Evolutionary conservation across 2,329 filamentous ascomycete species (phyloP).

Genomic region (Trichocomaceae sp.): DNA sequence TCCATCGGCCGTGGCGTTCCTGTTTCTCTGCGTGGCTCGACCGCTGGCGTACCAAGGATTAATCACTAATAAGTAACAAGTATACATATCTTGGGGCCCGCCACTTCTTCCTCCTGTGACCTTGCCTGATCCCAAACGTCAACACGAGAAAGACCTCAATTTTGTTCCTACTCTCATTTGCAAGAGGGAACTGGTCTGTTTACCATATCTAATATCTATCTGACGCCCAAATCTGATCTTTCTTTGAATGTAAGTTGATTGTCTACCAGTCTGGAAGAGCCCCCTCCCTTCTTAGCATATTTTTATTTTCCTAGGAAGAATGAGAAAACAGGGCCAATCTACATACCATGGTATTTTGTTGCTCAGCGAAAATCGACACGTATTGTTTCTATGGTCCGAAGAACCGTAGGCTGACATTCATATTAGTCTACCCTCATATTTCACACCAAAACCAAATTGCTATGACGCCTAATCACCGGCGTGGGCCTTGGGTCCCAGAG

Average conservation of each 20-base stretch:
- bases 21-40: conserved; percentile 1
- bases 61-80: background rate
- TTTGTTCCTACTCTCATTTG: background rate
- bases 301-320: background rate
- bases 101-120: background rate
- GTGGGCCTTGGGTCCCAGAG: conserved; percentile 75
- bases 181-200: background rate
- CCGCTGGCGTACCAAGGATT: background rate
- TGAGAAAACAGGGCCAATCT: background rate
- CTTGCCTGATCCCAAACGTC: background rate
- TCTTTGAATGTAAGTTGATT: background rate
- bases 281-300: background rate
- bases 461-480: conserved; percentile 52
- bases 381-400: background rate
- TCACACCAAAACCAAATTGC: conserved; percentile 1
- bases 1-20: conserved; percentile 9
- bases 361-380: background rate
- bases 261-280: background rate
- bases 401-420: background rate
- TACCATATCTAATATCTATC: background rate
- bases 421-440: background rate
- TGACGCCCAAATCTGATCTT: background rate
- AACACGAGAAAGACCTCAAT: background rate
- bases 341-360: background rate
- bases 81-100: conserved; percentile 4